phyloP scores from a whole-genome alignment of 1,284 basidiomycete genomes.

The Ganoderma boninense region DNA sequence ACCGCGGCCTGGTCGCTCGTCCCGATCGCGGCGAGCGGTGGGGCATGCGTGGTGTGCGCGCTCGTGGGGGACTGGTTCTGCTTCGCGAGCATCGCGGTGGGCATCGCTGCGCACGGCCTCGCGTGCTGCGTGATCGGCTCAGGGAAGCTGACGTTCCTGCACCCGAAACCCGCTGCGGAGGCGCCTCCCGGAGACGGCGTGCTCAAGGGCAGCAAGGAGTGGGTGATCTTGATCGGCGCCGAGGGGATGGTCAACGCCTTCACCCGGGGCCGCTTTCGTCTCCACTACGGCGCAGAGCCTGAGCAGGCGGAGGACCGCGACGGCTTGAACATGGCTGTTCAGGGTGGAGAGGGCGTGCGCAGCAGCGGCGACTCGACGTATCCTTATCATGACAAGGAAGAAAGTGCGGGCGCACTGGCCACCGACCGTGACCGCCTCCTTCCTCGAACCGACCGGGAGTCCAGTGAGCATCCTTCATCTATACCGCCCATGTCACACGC shows the following conservation, averaged over 20 bases:
- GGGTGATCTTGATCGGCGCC: not conserved
- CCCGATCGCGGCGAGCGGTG: not conserved
- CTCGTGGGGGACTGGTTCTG: conserved; percentile 6
- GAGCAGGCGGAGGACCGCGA: too few relatives aligned
- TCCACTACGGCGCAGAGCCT: not conserved
- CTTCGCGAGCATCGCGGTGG: conserved; percentile 3
- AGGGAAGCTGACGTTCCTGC: not conserved
- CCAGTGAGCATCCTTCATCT: too few relatives aligned
- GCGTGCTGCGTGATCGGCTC: not conserved
- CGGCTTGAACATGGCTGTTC: too few relatives aligned
- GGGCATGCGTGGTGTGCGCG: conserved; percentile 1
- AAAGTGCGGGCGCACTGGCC: too few relatives aligned
- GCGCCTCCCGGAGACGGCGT: not conserved
- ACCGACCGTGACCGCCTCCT: too few relatives aligned
- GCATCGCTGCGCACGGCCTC: not conserved
- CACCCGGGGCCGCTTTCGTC: not conserved
- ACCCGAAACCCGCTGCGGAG: not conserved
- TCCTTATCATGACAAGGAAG: not conserved
- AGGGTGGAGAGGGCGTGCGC: too few relatives aligned
- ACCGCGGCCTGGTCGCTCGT: not conserved
- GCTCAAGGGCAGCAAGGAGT: not conserved
- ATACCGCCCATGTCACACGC: too few relatives aligned
- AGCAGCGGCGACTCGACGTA: too few relatives aligned
- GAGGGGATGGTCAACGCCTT: not conserved
- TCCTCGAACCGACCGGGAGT: not conserved